Evolutionary conservation across 2,329 filamentous ascomycete species (phyloP).

Genomic region (Tympanopsis confertula): DNA sequence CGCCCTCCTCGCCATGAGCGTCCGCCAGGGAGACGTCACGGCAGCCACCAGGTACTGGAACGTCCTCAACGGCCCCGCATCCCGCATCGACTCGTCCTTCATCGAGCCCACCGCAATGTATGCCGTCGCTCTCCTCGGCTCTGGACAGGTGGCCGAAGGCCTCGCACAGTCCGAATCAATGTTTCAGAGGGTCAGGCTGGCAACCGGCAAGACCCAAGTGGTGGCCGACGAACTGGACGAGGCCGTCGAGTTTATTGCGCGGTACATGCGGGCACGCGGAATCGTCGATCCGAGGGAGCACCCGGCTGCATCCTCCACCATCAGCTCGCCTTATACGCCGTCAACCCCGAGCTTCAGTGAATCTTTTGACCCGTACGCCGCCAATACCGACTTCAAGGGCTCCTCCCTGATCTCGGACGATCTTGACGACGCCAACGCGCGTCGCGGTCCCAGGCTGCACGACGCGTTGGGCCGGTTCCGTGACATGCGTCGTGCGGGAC

Average conservation of each 20-base stretch:
- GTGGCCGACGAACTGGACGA: slow-evolving; percentile 76
- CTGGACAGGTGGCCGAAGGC: slow-evolving; percentile 73
- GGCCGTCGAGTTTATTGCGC: slow-evolving; percentile 57
- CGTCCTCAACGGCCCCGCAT: slow-evolving; percentile 51
- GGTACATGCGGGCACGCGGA: slow-evolving; percentile 44
- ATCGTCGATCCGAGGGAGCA: slow-evolving; percentile 41
- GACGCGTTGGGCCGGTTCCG: slow-evolving; percentile 76
- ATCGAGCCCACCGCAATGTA: slow-evolving; percentile 89
- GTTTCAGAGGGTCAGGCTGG: slow-evolving; percentile 70
- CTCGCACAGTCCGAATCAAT: slow-evolving; percentile 70
- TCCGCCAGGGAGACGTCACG: slow-evolving; percentile 70
- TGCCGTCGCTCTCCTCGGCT: slow-evolving; percentile 73
- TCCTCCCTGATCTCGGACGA: slow-evolving; percentile 84
- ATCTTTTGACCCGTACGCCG: slow-evolving; percentile 79
- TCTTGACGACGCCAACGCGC: slow-evolving; percentile 68
- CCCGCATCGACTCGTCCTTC: slow-evolving; percentile 49
- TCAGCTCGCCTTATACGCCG: slow-evolving; percentile 31
- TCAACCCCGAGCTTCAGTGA: slow-evolving; percentile 61
- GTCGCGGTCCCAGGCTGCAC: slow-evolving; percentile 61
- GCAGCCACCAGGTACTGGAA: slow-evolving; percentile 74
- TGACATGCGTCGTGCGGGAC: slow-evolving; percentile 84
- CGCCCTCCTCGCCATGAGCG: slow-evolving; percentile 75
- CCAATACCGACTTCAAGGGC: slow-evolving; percentile 84
- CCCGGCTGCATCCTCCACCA: slow-evolving; percentile 30
- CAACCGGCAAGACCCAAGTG: slow-evolving; percentile 37